A percentile compares a stretch with the other conserved stretches of the same genome.
phyloP scores from a whole-genome alignment of 768 basidiomycete species.

The Antrodiella citrinella region DNA sequence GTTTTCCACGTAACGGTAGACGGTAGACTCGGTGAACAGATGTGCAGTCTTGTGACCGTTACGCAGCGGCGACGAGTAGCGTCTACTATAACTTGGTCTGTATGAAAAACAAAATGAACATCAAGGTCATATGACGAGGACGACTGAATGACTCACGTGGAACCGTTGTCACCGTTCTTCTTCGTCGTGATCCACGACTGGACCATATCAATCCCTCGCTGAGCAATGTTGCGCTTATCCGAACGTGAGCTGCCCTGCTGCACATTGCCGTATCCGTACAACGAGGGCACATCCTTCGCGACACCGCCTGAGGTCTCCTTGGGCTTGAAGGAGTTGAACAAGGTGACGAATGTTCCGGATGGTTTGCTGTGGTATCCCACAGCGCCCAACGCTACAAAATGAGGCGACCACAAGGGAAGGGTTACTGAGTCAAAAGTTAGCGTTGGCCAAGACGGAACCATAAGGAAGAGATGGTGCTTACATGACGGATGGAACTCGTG shows the following conservation, averaged over 20 bases:
- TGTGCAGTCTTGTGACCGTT: slow-evolving; percentile 60
- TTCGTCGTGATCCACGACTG: slow-evolving; percentile 36
- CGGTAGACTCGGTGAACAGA: slow-evolving; percentile 60
- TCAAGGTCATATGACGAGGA: background rate
- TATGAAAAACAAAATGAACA: slow-evolving; percentile 19
- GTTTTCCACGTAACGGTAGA: slow-evolving; percentile 59
- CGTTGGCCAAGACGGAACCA: background rate
- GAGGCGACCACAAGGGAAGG: slow-evolving; percentile 63
- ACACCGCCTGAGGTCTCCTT: slow-evolving; percentile 34
- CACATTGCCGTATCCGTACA: slow-evolving; percentile 59
- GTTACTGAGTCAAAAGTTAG: slow-evolving; percentile 17
- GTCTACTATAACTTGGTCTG: slow-evolving; percentile 33
- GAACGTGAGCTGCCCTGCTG: slow-evolving; percentile 38
- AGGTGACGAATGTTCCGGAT: slow-evolving; percentile 58
- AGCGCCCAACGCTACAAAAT: slow-evolving; percentile 53
- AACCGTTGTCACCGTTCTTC: slow-evolving; percentile 23
- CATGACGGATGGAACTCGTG: slow-evolving; percentile 66
- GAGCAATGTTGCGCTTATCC: slow-evolving; percentile 52
- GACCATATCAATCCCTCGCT: slow-evolving; percentile 48
- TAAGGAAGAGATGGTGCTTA: slow-evolving; percentile 25
- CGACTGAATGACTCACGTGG: slow-evolving; percentile 29
- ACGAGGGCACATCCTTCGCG: slow-evolving; percentile 43
- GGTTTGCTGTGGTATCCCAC: slow-evolving; percentile 70
- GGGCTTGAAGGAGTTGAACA: slow-evolving; percentile 63
- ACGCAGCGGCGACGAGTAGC: slow-evolving; percentile 53